A percentile compares a stretch with the other conserved stretches of the same genome.
These are phyloP conservation scores for Ophiognomonia clavigignenti-juglandacearum DNA, from an alignment of 2,329 filamentous ascomycete genomes.

Conservation along the genomic window DNA sequence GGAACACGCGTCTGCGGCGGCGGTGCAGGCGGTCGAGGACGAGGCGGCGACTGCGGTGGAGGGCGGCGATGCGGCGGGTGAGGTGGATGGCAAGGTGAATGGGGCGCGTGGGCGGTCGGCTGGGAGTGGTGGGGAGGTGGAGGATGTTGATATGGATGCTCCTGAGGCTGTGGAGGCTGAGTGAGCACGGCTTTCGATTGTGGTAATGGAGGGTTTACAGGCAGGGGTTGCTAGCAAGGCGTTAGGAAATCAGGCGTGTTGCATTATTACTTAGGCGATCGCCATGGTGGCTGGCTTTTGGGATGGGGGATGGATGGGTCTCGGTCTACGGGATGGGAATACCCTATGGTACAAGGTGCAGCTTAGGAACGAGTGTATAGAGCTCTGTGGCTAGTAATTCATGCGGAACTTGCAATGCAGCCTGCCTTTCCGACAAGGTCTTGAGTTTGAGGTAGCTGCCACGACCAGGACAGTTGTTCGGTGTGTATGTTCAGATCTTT, in stretches of 20 bases:
- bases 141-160: slow-evolving; percentile 23
- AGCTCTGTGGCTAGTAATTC: not conserved
- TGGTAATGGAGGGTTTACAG: not conserved
- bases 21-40: slow-evolving; percentile 32
- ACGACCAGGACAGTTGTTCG: too few species aligned
- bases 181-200: not conserved
- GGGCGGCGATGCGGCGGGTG: too few species aligned
- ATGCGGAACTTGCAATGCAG: not conserved
- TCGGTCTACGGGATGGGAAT: too few species aligned
- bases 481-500: too few species aligned
- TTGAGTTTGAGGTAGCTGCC: too few species aligned
- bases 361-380: not conserved
- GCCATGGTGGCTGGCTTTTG: not conserved
- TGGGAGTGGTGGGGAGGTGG: slow-evolving; percentile 7
- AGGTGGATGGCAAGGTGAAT: slow-evolving; percentile 13
- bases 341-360: not conserved
- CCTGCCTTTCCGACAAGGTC: too few species aligned
- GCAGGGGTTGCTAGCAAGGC: slow-evolving; percentile 15
- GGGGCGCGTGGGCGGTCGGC: slow-evolving; percentile 21
- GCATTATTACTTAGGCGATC: slow-evolving; percentile 1
- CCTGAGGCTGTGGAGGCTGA: slow-evolving; percentile 14
- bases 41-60: slow-evolving; percentile 19
- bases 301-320: not conserved
- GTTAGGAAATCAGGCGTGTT: slow-evolving; percentile 11
- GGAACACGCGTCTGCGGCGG: slow-evolving; percentile 28